Conservation (phyloP, 1,284 basidiomycete genomes). For the Cutaneotrichosporon mucoides region DNA sequence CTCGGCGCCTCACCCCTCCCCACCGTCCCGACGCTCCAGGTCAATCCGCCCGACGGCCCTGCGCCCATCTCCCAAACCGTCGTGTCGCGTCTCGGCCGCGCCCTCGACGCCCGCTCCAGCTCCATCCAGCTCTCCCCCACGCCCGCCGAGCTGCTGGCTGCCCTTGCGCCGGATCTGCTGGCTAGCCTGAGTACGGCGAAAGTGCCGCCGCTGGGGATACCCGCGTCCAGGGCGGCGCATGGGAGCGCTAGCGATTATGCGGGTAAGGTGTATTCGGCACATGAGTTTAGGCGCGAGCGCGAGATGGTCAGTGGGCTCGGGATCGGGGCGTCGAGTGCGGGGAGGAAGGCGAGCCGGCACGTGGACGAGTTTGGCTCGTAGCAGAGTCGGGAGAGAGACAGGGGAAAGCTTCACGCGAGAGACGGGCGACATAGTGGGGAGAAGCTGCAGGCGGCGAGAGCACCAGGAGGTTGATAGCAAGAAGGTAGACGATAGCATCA, state of each 20-base stretch:
- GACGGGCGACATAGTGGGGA: too few relatives aligned
- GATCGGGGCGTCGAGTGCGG: conserved; percentile 12
- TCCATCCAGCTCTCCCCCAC: conserved; percentile 4
- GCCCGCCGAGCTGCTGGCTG: conserved; percentile 8
- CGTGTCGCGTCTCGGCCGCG: not conserved
- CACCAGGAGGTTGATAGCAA: too few relatives aligned
- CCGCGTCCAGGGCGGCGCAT: conserved; percentile 1
- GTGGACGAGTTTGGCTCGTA: conserved; percentile 18
- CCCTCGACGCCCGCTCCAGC: conserved; percentile 4
- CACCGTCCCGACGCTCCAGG: not conserved
- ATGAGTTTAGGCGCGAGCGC: conserved; percentile 22
- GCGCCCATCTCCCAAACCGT: not conserved
- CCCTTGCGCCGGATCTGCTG: conserved; percentile 15
- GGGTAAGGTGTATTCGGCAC: conserved; percentile 24
- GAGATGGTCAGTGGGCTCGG: conserved; percentile 18
- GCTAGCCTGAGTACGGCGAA: conserved; percentile 8
- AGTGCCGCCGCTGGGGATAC: conserved; percentile 16
- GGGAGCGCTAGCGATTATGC: conserved; percentile 18
- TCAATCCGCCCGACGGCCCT: not conserved
- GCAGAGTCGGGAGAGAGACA: not conserved
- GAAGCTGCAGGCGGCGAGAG: too few relatives aligned
- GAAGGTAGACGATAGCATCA: too few relatives aligned
- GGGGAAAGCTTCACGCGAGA: too few relatives aligned
- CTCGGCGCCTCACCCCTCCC: not conserved
- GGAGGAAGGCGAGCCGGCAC: conserved; percentile 20